Percentiles rank a stretch among this genome's conserved stretches.
Evolutionary conservation across 2,329 filamentous ascomycete genomes (phyloP).

Genomic region (Arthrocladium fulminans): DNA sequence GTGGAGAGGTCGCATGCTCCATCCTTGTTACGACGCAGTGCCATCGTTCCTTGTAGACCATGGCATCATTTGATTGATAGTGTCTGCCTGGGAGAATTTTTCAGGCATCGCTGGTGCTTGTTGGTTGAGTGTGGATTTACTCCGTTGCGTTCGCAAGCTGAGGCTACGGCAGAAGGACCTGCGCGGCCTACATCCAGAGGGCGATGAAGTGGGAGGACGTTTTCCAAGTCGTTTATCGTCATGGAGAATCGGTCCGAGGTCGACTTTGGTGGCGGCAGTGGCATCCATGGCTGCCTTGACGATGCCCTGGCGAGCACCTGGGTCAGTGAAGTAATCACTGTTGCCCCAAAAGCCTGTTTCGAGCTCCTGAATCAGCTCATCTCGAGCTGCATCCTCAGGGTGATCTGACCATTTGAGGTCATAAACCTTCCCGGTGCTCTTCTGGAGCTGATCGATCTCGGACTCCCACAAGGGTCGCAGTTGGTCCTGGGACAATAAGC

Average conservation of each 20-base stretch:
- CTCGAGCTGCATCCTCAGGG: not conserved
- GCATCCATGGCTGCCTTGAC: constrained; percentile 2
- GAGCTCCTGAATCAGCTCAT: not conserved
- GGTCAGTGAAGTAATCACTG: not conserved
- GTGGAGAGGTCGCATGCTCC: no score
- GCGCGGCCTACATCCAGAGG: not conserved
- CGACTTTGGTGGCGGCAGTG: not conserved
- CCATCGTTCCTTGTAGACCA: no score
- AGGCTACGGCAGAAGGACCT: not conserved
- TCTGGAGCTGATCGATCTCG: not conserved
- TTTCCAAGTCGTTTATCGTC: not conserved
- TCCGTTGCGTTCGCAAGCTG: not conserved
- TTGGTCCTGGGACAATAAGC: not conserved
- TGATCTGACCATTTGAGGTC: constrained; percentile 1
- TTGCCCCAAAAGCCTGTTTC: not conserved
- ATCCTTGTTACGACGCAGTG: no score
- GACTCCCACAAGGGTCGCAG: not conserved
- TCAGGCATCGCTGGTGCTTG: no score
- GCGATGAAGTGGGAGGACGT: constrained; percentile 1
- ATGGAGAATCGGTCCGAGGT: not conserved
- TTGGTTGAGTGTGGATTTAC: no score
- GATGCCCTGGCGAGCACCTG: not conserved
- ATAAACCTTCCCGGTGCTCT: not conserved
- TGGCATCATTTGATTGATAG: no score
- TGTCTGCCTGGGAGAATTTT: no score